phyloP scores from a whole-genome alignment of 1,139 yeast genomes.

The Yamadazyma dushanensis region DNA sequence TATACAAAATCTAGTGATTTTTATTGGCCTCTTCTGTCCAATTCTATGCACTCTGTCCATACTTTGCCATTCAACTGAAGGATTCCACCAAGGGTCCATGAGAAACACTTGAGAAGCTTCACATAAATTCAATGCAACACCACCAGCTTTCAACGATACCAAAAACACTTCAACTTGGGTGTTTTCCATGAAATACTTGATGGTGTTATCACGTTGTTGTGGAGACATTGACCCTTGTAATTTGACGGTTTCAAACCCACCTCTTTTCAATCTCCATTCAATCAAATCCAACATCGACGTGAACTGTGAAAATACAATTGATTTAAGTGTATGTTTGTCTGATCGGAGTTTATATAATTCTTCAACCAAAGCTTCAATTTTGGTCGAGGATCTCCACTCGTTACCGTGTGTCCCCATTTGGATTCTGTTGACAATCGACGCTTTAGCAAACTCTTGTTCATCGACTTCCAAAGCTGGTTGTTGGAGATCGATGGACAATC shows the following conservation, averaged over 20 bases:
- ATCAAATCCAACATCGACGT: conserved; percentile 94
- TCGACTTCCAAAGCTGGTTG: conserved; percentile 86
- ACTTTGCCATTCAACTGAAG: conserved; percentile 96
- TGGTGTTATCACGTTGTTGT: conserved; percentile 86
- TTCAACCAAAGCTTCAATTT: conserved; percentile 93
- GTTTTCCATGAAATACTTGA: conserved; percentile 87
- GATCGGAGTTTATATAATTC: conserved; percentile 85
- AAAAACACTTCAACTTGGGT: conserved; percentile 89
- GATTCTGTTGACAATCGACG: conserved; percentile 86
- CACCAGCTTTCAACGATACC: conserved; percentile 96
- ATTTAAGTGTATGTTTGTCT: conserved; percentile 84
- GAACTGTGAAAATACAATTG: conserved; percentile 95
- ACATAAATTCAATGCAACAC: conserved; percentile 92
- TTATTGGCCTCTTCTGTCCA: conserved; percentile 94
- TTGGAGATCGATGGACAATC: conserved; percentile 82
- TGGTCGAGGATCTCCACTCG: conserved; percentile 89
- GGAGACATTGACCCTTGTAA: conserved; percentile 97
- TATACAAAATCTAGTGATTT: conserved; percentile 86
- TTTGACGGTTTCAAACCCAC: conserved; percentile 92
- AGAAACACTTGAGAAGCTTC: conserved; percentile 96
- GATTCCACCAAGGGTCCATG: conserved; percentile 99
- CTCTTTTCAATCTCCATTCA: conserved; percentile 91
- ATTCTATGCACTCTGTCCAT: conserved; percentile 98
- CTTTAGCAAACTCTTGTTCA: conserved; percentile 61
- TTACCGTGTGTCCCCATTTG: conserved; percentile 71